Evolutionary conservation across 371 early-diverging fungal genomes (phyloP), one percentile per base, ranked within the genome.

Genomic region (Mucor mucedo): DNA sequence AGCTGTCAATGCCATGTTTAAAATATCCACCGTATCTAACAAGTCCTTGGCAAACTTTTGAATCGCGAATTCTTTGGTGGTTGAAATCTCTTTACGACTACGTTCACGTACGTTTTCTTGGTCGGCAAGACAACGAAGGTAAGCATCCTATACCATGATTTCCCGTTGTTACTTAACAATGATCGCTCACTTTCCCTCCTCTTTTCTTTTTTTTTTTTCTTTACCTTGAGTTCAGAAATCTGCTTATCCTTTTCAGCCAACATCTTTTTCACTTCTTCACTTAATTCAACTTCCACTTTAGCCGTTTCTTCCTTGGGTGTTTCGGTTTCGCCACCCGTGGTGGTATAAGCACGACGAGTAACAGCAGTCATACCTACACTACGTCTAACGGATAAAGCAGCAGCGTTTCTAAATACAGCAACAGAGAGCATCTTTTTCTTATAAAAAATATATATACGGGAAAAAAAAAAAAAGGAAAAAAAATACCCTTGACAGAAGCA

Each of bases 1-100:
- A 0, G 50, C 28, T 32, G 86, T 80, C 53, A 99, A 77, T 3
- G 99, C 98, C 78, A 98, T 78, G 48, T 79, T 82, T 66, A 99
- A 83, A 55, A 96, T 90, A 75, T 99, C 99, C 13, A 92, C 94
- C 0, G 95, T 93, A 38, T 91, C 90, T n/a, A 99, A 80, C 40
- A 99, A 77, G 68, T 99, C 98, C 78, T 95, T 97, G 71, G 96
- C 97, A 73, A 99, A 99, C 83, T 93, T 94, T 75, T 93, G 93
- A 69, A 97, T 95, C 2, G 98, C 94, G 75, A 86, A 97, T 29
- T 88, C 84, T 55, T 90, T 86, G 44, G 93, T 85, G 39, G 86
- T 82, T 44, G 91, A 89, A 10, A 94, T 83, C 76, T 99, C 98
- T 68, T 87, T 89, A 70, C 91, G 88, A 42, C 92, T 91, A 50